phyloP scores from a whole-genome alignment of 345 rosid species.

The Gossypium longicalyx region DNA sequence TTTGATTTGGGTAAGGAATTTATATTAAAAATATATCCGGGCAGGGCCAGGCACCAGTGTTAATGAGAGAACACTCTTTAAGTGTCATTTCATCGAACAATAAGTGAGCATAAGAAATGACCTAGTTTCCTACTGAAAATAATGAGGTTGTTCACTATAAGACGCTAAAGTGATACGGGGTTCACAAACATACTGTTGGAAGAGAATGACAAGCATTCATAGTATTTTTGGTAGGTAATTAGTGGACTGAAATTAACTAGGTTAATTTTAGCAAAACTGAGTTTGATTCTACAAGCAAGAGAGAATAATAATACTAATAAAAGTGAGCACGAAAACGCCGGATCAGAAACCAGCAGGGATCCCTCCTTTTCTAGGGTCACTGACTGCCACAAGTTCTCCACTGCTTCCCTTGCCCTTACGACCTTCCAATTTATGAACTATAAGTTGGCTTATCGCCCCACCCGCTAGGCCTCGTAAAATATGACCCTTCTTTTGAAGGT shows the following conservation, averaged over 20 bases:
- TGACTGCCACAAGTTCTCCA: constrained; percentile 38
- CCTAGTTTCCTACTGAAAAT: no score
- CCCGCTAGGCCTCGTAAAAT: constrained; percentile 33
- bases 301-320: neutral
- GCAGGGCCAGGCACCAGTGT: no score
- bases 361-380: constrained; percentile 75
- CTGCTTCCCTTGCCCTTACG: neutral
- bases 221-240: neutral
- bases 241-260: neutral
- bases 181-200: no score
- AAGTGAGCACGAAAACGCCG: neutral
- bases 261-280: neutral
- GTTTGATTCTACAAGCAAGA: neutral
- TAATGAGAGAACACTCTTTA: no score
- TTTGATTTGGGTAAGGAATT: no score
- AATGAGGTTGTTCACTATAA: no score
- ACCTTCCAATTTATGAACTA: constrained; percentile 31
- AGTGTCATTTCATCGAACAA: no score
- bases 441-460: constrained; percentile 47
- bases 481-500: constrained; percentile 46
- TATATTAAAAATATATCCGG: no score
- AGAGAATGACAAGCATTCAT: neutral
- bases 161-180: no score
- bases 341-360: constrained; percentile 50
- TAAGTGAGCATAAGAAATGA: no score